Conservation (phyloP, 768 basidiomycete species). For the Hypholoma fasciculare region DNA sequence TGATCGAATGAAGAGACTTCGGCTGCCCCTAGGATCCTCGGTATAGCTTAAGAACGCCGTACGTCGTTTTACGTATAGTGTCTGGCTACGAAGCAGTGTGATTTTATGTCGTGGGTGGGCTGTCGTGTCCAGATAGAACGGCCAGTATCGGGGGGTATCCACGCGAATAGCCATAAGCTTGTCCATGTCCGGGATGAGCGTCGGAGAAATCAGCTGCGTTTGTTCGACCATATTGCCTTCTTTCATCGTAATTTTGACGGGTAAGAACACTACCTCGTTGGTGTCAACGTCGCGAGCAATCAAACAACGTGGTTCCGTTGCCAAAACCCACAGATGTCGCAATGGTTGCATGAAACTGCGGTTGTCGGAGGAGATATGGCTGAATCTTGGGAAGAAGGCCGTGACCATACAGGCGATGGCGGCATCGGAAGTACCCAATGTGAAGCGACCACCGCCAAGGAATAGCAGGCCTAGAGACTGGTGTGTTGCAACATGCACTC, state of each 20-base stretch:
- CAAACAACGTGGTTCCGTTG: slow-evolving; percentile 91
- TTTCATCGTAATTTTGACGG: slow-evolving; percentile 81
- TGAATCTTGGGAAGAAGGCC: slow-evolving; percentile 91
- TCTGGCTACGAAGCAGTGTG: slow-evolving; percentile 72
- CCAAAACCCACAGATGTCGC: slow-evolving; percentile 94
- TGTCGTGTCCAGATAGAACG: slow-evolving; percentile 81
- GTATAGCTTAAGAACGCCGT: slow-evolving; percentile 93
- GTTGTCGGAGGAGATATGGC: slow-evolving; percentile 80
- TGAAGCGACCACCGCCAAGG: slow-evolving; percentile 90
- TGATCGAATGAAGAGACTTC: slow-evolving; percentile 87
- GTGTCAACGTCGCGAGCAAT: slow-evolving; percentile 92
- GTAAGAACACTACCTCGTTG: slow-evolving; percentile 87
- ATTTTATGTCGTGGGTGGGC: slow-evolving; percentile 66
- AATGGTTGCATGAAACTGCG: slow-evolving; percentile 89
- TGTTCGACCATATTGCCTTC: slow-evolving; percentile 65
- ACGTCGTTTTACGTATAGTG: slow-evolving; percentile 88
- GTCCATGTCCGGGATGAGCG: slow-evolving; percentile 87
- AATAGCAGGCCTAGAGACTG: slow-evolving; percentile 90
- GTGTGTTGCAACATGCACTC: slow-evolving; percentile 87
- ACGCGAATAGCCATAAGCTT: slow-evolving; percentile 79
- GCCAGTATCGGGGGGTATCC: slow-evolving; percentile 96
- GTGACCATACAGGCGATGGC: slow-evolving; percentile 89
- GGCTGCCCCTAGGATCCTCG: slow-evolving; percentile 91
- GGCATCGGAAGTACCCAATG: slow-evolving; percentile 88
- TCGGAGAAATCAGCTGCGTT: slow-evolving; percentile 86